phyloP scores from a whole-genome alignment of 1,139 yeast genomes.

The Magnusiomyces sp. region DNA sequence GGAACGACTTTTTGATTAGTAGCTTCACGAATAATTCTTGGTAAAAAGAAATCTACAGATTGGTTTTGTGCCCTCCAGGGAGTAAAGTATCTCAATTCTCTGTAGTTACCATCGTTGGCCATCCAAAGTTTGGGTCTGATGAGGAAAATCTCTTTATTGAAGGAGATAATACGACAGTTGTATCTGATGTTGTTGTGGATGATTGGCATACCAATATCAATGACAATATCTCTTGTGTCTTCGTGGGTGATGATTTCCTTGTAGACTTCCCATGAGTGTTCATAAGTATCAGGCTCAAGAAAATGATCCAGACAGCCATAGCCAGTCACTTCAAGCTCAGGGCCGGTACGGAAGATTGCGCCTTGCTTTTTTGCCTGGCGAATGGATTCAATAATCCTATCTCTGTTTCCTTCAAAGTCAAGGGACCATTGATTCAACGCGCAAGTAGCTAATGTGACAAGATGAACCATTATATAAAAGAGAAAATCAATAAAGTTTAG shows the following conservation, averaged over 20 bases:
- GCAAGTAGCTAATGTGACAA: conserved; percentile 52
- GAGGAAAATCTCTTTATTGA: conserved; percentile 66
- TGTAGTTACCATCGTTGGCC: conserved; percentile 95
- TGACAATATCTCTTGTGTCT: conserved; percentile 63
- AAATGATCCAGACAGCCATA: conserved; percentile 92
- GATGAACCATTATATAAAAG: conserved; percentile 38
- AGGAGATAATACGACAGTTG: conserved; percentile 81
- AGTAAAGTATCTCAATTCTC: conserved; percentile 94
- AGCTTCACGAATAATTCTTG: conserved; percentile 50
- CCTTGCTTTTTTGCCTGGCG: conserved; percentile 62
- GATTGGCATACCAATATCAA: conserved; percentile 94
- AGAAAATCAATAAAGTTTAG: background rate
- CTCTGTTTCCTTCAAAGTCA: conserved; percentile 95
- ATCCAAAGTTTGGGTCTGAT: conserved; percentile 88
- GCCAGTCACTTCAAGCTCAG: conserved; percentile 90
- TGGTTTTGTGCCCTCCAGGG: conserved; percentile 82
- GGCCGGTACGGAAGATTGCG: conserved; percentile 87
- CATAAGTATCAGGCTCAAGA: conserved; percentile 76
- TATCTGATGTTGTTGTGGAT: conserved; percentile 80
- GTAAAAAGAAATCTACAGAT: conserved; percentile 65
- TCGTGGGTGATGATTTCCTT: conserved; percentile 59
- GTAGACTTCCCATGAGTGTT: conserved; percentile 93
- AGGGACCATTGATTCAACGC: conserved; percentile 95
- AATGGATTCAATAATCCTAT: conserved; percentile 78
- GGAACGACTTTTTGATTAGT: conserved; percentile 44